Evolutionary conservation across 2,329 filamentous ascomycete species (phyloP), one percentile per base, ranked within the genome.

Genomic region (Fusarium papillatum): DNA sequence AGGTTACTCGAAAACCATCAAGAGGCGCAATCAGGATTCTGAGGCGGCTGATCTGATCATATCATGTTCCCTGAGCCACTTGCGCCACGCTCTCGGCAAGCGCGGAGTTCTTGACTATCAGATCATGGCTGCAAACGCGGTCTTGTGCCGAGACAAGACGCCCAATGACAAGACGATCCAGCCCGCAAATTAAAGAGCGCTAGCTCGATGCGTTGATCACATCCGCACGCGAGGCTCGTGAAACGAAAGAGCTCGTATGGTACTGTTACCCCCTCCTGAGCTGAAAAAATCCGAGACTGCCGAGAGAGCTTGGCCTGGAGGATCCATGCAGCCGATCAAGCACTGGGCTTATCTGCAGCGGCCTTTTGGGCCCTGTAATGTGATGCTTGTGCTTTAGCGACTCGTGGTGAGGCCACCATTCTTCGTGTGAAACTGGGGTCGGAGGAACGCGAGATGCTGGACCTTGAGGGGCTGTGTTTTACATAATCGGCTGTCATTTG

Each of bases 81-180:
- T 55, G 29, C 50, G 50, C 50, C 50, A 55, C 50, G 50, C 50
- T 55, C 50, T 55, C 50, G 50, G 50, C 50, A 55, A 55, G 50
- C 50, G 50, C 50, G 50, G 50, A 55, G 50, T 55, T 55, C 19
- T 55, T n/a, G 29, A 55, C 26, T 29, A 34, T 55, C 50, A 55
- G 50, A 55, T 55, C 50, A 55, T 55, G 50, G 17, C 26, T 31
- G 50, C 26, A 55, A 55, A 50, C 17, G 19, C 50, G 29, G 50
- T 22, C 50, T 34, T 55, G 29, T 55, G 29, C 50, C 50, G 50
- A 55, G 50, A 55, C 50, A 55, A 50, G 46, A 50, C 24, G 7
- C 17, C 50, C 29, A 55, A 50, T 50, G 16, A 10, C 46, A 34
- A 55, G 29, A n/a, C 50, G 31, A 5, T 22, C 7, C 19, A 55